Evolutionary conservation across 768 basidiomycete genomes (phyloP).

Genomic region (Pleurotus tuber-regium): DNA sequence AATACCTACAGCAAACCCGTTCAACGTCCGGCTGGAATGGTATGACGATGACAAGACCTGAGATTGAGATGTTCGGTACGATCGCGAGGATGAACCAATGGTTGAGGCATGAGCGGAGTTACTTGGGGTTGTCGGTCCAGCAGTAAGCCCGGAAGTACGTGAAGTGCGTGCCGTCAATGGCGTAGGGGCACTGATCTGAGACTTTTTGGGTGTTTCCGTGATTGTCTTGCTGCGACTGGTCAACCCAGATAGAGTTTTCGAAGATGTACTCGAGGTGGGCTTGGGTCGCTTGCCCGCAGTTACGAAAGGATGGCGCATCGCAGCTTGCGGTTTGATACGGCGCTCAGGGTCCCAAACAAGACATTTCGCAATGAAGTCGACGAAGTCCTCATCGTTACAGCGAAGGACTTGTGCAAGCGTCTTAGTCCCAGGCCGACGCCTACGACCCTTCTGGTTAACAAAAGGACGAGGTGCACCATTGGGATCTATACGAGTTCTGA

Average conservation of each 20-base stretch:
- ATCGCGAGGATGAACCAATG: conserved; percentile 57
- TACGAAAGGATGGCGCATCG: conserved; percentile 89
- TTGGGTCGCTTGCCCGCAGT: conserved; percentile 60
- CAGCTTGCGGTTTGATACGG: conserved; percentile 90
- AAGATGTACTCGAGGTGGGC: conserved; percentile 33
- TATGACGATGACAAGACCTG: conserved; percentile 73
- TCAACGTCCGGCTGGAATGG: conserved; percentile 73
- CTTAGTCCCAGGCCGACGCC: conserved; percentile 89
- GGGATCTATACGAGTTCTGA: conserved; percentile 55
- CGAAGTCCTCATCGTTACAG: conserved; percentile 91
- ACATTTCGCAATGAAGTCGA: conserved; percentile 97
- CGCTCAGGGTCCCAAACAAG: conserved; percentile 98
- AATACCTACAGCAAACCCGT: conserved; percentile 58
- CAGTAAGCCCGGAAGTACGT: conserved; percentile 48
- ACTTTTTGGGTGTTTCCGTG: conserved; percentile 81
- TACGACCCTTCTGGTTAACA: conserved; percentile 93
- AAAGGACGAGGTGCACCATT: conserved; percentile 92
- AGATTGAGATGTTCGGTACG: conserved; percentile 66
- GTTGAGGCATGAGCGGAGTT: conserved; percentile 51
- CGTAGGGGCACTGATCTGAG: conserved; percentile 85
- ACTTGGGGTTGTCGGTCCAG: conserved; percentile 58
- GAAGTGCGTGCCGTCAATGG: conserved; percentile 78
- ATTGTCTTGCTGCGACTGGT: conserved; percentile 54
- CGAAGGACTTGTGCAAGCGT: conserved; percentile 85
- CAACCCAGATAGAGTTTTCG: conserved; percentile 51